These are phyloP conservation scores for Entomortierella parvispora DNA, from an alignment of 192 early-diverging fungal genomes.

Conservation along the genomic window DNA sequence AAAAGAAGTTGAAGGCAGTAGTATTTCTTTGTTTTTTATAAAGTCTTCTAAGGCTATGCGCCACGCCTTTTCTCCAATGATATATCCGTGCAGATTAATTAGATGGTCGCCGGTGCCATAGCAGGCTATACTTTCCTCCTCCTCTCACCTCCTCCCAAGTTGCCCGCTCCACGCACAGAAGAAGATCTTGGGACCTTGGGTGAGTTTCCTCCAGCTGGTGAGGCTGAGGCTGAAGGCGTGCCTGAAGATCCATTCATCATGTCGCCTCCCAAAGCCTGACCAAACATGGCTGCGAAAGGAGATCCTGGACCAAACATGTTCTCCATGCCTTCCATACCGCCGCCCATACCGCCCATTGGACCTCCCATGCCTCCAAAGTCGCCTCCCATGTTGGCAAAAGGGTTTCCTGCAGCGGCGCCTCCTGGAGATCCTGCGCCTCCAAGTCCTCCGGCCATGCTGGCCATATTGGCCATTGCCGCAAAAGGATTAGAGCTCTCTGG, in stretches of 20 bases:
- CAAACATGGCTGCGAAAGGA: constrained; percentile 37
- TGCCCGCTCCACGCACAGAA: constrained; percentile 40
- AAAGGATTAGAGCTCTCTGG: constrained; percentile 12
- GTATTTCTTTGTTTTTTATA: too few species aligned
- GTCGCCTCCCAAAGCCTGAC: constrained; percentile 18
- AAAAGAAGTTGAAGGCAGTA: too few species aligned
- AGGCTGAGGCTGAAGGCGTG: neutral
- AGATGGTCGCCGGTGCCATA: too few species aligned
- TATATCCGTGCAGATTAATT: too few species aligned
- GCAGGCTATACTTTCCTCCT: constrained; percentile 48
- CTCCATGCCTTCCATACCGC: constrained; percentile 16
- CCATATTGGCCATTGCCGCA: constrained; percentile 40
- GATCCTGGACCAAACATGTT: constrained; percentile 30
- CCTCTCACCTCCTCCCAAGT: constrained; percentile 39
- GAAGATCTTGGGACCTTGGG: constrained; percentile 26
- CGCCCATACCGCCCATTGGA: constrained; percentile 28
- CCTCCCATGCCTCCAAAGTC: constrained; percentile 8
- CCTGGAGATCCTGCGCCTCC: constrained; percentile 11
- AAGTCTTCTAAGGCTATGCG: too few species aligned
- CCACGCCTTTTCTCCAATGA: too few species aligned
- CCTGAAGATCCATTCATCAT: neutral
- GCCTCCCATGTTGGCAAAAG: constrained; percentile 17
- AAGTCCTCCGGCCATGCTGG: constrained; percentile 23
- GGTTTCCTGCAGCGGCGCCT: constrained; percentile 26
- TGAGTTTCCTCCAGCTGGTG: constrained; percentile 12